These are phyloP conservation scores for Verbena officinalis DNA, from an alignment of 257 asterid species.

Conservation along the genomic window DNA sequence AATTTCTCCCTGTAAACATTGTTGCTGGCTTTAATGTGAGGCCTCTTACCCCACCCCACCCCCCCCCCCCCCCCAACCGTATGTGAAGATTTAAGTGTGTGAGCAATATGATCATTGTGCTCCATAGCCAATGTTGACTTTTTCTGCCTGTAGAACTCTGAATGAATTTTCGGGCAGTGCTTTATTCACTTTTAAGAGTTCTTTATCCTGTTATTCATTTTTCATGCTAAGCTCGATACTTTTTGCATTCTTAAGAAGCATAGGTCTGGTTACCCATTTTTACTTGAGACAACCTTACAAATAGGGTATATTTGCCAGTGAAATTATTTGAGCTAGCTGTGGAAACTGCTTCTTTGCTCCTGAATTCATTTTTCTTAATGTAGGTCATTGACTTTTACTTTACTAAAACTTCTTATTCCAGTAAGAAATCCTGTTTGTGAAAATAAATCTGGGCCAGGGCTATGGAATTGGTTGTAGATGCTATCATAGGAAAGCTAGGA, in stretches of 20 bases:
- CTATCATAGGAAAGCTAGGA: not conserved
- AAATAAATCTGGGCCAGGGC: not conserved
- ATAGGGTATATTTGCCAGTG: not conserved
- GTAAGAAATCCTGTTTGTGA: not conserved
- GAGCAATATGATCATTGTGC: no score
- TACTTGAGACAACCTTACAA: not conserved
- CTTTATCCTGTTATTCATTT: not conserved
- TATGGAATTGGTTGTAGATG: not conserved
- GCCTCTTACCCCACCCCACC: no score
- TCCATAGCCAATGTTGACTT: no score
- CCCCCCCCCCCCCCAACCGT: not conserved
- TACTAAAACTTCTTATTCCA: not conserved
- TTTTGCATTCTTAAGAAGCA: constrained; percentile 1
- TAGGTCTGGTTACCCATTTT: constrained; percentile 19
- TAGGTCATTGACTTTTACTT: not conserved
- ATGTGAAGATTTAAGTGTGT: not conserved
- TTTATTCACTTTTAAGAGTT: not conserved
- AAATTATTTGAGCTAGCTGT: not conserved
- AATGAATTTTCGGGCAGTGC: no score
- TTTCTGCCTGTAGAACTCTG: no score
- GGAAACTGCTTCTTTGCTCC: not conserved
- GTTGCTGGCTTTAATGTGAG: not conserved
- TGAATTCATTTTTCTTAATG: not conserved
- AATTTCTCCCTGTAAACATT: not conserved
- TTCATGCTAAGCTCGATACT: not conserved